A percentile compares a stretch with the other conserved stretches of the same genome.
Evolutionary conservation across 106 monocot genomes (phyloP).

Genomic region (Gastrodia elata): DNA sequence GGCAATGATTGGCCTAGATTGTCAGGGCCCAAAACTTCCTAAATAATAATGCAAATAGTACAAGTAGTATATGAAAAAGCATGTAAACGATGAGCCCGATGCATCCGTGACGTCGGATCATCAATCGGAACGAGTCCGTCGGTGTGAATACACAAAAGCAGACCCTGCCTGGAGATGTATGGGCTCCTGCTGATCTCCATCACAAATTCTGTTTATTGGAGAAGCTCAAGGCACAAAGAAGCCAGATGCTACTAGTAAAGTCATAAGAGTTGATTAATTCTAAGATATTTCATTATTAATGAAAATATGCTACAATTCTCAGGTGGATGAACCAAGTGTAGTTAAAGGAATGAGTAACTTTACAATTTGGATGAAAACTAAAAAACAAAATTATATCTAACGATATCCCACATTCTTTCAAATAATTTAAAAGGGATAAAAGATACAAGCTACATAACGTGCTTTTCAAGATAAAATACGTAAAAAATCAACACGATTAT

Average conservation of each 20-base stretch:
- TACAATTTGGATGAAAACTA: background rate
- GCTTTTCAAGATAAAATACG: slow-evolving; percentile 1
- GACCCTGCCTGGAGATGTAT: too few species aligned
- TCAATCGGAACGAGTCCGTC: too few species aligned
- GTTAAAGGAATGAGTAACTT: background rate
- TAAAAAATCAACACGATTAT: background rate
- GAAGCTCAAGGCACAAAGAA: background rate
- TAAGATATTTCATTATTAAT: background rate
- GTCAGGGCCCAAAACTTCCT: too few species aligned
- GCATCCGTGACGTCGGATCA: too few species aligned
- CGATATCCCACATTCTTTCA: background rate
- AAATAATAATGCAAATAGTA: too few species aligned
- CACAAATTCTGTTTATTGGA: too few species aligned
- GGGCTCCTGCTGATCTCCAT: too few species aligned
- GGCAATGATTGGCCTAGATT: too few species aligned
- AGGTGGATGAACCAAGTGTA: background rate
- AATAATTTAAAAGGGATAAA: background rate
- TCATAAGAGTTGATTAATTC: background rate
- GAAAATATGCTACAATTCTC: background rate
- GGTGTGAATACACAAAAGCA: too few species aligned
- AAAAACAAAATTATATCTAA: background rate
- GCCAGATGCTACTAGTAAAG: background rate
- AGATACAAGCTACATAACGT: background rate
- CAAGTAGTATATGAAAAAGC: too few species aligned
- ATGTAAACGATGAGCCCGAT: too few species aligned